Percentiles rank a stretch among this genome's conserved stretches.
These are phyloP conservation scores for Lodderomyces beijingensis DNA, from an alignment of 1,139 yeast genomes.

Conservation along the genomic window DNA sequence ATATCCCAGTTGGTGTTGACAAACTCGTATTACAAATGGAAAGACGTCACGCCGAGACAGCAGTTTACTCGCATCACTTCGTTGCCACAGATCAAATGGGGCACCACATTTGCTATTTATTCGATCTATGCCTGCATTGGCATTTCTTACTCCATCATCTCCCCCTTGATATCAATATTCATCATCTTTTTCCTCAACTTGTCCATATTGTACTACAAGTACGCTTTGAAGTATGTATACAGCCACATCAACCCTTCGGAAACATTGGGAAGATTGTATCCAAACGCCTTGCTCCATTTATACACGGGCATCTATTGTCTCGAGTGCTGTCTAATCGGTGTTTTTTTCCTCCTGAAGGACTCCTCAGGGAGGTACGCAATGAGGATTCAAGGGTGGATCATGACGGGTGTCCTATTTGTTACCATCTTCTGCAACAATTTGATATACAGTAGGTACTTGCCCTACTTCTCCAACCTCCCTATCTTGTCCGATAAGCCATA, in stretches of 20 bases:
- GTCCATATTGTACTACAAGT: conserved; percentile 63
- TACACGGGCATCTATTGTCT: conserved; percentile 77
- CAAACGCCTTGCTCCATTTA: conserved; percentile 68
- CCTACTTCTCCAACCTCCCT: conserved; percentile 28
- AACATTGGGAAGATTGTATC: conserved; percentile 66
- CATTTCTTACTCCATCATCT: conserved; percentile 66
- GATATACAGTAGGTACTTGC: conserved; percentile 25
- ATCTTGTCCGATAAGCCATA: conserved; percentile 19
- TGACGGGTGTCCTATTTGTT: conserved; percentile 37
- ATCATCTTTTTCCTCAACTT: conserved; percentile 55
- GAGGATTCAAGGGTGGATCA: conserved; percentile 41
- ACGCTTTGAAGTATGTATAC: conserved; percentile 55
- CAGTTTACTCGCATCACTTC: conserved; percentile 42
- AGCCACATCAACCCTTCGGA: conserved; percentile 51
- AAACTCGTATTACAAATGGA: conserved; percentile 30
- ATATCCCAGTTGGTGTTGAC: conserved; percentile 43
- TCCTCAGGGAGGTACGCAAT: conserved; percentile 30
- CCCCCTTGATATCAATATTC: conserved; percentile 71
- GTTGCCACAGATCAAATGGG: conserved; percentile 59
- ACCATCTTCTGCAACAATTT: conserved; percentile 33
- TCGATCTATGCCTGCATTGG: conserved; percentile 77
- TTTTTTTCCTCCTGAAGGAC: conserved; percentile 58
- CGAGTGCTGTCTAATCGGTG: conserved; percentile 72
- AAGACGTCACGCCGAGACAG: conserved; percentile 58
- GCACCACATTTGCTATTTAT: conserved; percentile 69